Base-by-base conservation (phyloP, 2,329 filamentous ascomycete genomes). In the Fusarium sp. region DNA sequence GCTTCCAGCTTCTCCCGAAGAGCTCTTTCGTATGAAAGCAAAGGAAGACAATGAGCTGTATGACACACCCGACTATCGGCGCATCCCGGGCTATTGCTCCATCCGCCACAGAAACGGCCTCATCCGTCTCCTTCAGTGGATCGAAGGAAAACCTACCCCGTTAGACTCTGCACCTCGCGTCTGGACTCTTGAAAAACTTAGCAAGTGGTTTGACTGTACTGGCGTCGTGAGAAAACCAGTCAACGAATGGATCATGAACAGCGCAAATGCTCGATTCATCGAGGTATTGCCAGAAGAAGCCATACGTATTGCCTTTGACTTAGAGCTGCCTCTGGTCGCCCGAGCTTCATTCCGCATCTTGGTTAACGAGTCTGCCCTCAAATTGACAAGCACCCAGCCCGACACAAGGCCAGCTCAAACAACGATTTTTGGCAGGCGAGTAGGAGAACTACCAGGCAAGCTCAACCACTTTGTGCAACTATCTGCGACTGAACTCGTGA, bases 131-230 rank as follows among this genome's bases (percentile, higher is more conserved):
- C 80, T 93, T 5, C 83, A 88, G 71, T 82, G 86, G 11, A 85
- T 93, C 41, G 83, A 88, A 66, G 86, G 86, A 3, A 81, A 85
- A 4, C 80, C 84, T 31, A 82, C 89, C 1, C 80, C 83, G 2
- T 77, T 94, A 13, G 87, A 93, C 77, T 92, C 90, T 0, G 91
- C 91, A 1, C 83, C 86, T 11, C 89, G 91, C 13, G 79, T 92
- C 39, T 93, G 89, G 85, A 92, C 90, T 0, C 83, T 92, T n/a
- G 87, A 89, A 36, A 87, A 86, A 4, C 77, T 93, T 9, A 87
- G 89, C 8, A 87, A 88, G 63, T 82, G 89, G 40, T 85, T 91
- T 53, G 87, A 89, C 30, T 86, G 88, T 59, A 75, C 78, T 2
- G 66, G 72, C 6, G 75, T 82, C 8, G 76, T 89, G 18, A 84